Evolutionary conservation across 1,139 yeast genomes (phyloP).

Genomic region (Candida mesenterica): DNA sequence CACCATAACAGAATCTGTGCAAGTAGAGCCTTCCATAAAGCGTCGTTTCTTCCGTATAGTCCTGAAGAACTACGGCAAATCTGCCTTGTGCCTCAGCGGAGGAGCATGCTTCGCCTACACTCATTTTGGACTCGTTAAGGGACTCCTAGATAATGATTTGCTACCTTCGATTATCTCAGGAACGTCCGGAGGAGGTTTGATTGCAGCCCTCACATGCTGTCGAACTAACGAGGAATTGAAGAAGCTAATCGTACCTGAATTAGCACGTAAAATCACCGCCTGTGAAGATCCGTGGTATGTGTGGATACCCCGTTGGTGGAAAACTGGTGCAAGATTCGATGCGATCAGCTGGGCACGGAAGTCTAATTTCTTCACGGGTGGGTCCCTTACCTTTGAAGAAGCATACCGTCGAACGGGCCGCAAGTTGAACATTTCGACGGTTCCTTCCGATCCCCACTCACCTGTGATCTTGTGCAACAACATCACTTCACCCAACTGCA

Average conservation of each 20-base stretch:
- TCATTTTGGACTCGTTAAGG: constrained; percentile 76
- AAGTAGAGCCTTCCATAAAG: constrained; percentile 41
- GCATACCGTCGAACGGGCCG: constrained; percentile 69
- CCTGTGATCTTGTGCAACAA: constrained; percentile 79
- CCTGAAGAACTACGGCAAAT: constrained; percentile 65
- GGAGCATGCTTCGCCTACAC: constrained; percentile 80
- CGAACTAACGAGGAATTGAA: constrained; percentile 66
- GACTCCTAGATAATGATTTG: constrained; percentile 62
- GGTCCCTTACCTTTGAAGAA: constrained; percentile 71
- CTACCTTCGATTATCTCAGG: constrained; percentile 74
- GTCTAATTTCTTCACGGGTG: constrained; percentile 66
- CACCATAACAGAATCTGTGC: constrained; percentile 38
- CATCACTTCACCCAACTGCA: constrained; percentile 76
- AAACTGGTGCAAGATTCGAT: constrained; percentile 78
- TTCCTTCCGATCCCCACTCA: constrained; percentile 80
- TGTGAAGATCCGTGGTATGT: constrained; percentile 64
- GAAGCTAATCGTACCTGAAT: constrained; percentile 55
- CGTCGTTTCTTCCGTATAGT: constrained; percentile 56
- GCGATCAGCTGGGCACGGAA: constrained; percentile 73
- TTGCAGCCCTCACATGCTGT: constrained; percentile 72
- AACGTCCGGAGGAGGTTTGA: constrained; percentile 81
- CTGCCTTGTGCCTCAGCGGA: constrained; percentile 74
- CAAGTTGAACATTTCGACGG: constrained; percentile 69
- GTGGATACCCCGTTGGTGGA: constrained; percentile 66
- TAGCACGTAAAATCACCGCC: constrained; percentile 67